Evolutionary conservation across 2,329 filamentous ascomycete species (phyloP).

Genomic region (Gnomoniopsis smithogilvyi): DNA sequence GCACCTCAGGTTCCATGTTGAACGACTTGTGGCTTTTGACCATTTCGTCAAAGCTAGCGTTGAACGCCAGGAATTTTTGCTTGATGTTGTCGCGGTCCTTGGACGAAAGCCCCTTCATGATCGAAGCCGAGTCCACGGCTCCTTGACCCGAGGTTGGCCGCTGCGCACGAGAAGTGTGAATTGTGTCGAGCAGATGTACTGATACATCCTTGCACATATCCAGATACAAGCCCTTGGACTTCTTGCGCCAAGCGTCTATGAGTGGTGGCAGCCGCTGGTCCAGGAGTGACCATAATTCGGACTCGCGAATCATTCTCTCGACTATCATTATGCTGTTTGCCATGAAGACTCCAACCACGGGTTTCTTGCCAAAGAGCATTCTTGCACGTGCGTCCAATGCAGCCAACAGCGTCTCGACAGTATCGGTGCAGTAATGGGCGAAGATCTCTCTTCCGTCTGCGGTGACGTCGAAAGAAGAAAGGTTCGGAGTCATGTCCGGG

Average conservation of each 20-base stretch:
- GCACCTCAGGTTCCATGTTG: conserved; percentile 88
- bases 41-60: conserved; percentile 84
- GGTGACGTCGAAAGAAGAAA: conserved; percentile 80
- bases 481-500: conserved; percentile 63
- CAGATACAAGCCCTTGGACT: conserved; percentile 75
- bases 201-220: conserved; percentile 88
- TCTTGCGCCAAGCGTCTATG: conserved; percentile 84
- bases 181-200: conserved; percentile 80
- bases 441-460: conserved; percentile 88
- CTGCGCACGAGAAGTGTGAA: conserved; percentile 74
- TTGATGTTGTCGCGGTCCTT: conserved; percentile 98
- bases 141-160: conserved; percentile 71
- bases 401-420: conserved; percentile 75
- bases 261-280: conserved; percentile 57
- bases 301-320: conserved; percentile 78
- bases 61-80: conserved; percentile 91
- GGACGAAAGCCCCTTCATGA: conserved; percentile 77
- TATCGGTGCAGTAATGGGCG: conserved; percentile 84
- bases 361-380: conserved; percentile 70
- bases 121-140: conserved; percentile 72
- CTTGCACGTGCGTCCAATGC: conserved; percentile 74
- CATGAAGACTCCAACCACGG: conserved; percentile 80
- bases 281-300: conserved; percentile 73
- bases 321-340: conserved; percentile 84
- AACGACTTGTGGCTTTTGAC: conserved; percentile 77